phyloP scores from a whole-genome alignment of 495 filamentous ascomycete species.

The Penicillium roqueforti region DNA sequence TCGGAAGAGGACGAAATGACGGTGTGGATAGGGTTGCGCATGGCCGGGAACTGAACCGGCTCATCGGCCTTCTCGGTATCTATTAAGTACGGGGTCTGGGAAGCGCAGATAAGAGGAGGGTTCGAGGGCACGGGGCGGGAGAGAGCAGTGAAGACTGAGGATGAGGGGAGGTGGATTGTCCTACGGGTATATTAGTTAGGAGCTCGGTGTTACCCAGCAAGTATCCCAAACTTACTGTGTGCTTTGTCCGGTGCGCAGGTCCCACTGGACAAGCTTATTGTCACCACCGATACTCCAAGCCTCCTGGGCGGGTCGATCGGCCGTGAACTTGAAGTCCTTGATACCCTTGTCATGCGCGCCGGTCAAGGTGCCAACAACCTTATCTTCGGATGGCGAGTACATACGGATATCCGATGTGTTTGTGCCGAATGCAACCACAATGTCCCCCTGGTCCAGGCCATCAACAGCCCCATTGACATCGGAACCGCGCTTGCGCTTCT shows the following conservation, averaged over 20 bases:
- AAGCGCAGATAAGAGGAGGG: slow-evolving; percentile 51
- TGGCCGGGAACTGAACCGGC: slow-evolving; percentile 46
- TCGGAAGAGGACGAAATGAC: slow-evolving; percentile 41
- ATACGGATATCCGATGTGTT: slow-evolving; percentile 51
- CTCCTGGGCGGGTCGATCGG: slow-evolving; percentile 35
- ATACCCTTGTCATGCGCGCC: slow-evolving; percentile 52
- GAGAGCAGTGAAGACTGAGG: slow-evolving; percentile 38
- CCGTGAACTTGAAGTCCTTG: slow-evolving; percentile 55
- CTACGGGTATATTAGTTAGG: slow-evolving; percentile 26
- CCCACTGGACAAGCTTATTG: slow-evolving; percentile 59
- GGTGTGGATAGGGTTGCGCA: slow-evolving; percentile 51
- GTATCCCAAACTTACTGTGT: slow-evolving; percentile 37
- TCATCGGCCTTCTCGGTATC: slow-evolving; percentile 42
- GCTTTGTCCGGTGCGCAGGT: slow-evolving; percentile 45
- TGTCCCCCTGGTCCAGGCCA: slow-evolving; percentile 37
- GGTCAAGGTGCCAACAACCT: slow-evolving; percentile 45
- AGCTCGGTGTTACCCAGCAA: background rate
- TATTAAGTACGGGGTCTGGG: slow-evolving; percentile 52
- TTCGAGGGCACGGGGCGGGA: slow-evolving; percentile 41
- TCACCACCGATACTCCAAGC: slow-evolving; percentile 60
- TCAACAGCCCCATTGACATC: slow-evolving; percentile 40
- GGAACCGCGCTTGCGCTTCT: slow-evolving; percentile 53
- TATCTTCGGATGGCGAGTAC: slow-evolving; percentile 51
- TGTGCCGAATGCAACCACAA: slow-evolving; percentile 53
- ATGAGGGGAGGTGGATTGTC: slow-evolving; percentile 44